Evolutionary conservation across 805 yeast species (phyloP).

Genomic region (Ogataea salicorniae): DNA sequence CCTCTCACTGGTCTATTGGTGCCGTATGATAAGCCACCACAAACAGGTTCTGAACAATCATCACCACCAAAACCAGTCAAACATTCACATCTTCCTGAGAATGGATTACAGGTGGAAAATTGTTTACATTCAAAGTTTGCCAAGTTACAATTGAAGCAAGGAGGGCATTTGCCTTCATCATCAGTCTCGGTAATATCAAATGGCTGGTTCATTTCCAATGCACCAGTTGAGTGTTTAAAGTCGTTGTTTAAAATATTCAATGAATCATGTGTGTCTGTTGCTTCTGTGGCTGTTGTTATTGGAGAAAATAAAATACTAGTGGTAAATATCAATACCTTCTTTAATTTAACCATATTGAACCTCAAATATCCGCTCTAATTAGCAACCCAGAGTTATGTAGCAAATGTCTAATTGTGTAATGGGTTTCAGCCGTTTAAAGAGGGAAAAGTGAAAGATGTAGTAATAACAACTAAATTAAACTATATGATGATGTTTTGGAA

Average conservation of each 20-base stretch:
- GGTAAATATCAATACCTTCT: no score
- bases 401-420: no score
- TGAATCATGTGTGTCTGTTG: background rate
- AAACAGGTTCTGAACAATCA: constrained; percentile 82
- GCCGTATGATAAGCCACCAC: constrained; percentile 76
- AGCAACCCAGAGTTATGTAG: no score
- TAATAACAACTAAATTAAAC: no score
- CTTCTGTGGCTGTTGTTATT: background rate
- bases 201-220: background rate
- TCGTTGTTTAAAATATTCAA: background rate
- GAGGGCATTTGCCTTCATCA: constrained; percentile 57
- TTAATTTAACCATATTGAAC: no score
- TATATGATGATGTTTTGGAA: no score
- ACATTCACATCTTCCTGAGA: constrained; percentile 89
- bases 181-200: background rate
- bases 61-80: constrained; percentile 89
- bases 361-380: no score
- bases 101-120: constrained; percentile 81
- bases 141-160: constrained; percentile 91
- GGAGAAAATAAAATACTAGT: no score
- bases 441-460: no score
- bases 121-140: constrained; percentile 90
- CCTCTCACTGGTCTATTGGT: constrained; percentile 59
- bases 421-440: no score
- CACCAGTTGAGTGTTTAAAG: background rate